phyloP scores from a whole-genome alignment of 805 yeast species.

The Kluyveromyces aestuarii region DNA sequence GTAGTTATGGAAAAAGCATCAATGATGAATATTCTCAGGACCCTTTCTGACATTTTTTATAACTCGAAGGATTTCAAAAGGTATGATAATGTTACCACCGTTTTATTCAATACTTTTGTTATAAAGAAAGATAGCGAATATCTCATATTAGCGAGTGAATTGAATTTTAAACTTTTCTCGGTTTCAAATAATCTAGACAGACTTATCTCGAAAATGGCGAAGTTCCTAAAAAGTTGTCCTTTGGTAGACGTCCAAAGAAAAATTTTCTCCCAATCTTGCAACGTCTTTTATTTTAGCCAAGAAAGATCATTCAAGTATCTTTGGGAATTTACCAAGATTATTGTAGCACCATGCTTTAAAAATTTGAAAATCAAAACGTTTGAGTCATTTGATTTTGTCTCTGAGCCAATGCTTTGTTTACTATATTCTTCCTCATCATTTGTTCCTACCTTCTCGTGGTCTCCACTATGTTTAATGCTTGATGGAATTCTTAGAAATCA shows the following conservation, averaged over 20 bases:
- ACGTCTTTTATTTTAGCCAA: conserved; percentile 10
- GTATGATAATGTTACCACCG: conserved; percentile 18
- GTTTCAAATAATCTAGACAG: not conserved
- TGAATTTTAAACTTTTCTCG: conserved; percentile 8
- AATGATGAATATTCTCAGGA: conserved; percentile 3
- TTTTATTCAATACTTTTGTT: conserved; percentile 21
- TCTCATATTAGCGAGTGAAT: conserved; percentile 8
- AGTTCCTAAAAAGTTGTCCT: conserved; percentile 13
- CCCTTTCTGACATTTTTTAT: conserved; percentile 13
- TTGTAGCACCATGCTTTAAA: conserved; percentile 8
- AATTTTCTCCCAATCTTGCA: conserved; percentile 15
- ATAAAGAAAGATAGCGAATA: conserved; percentile 8
- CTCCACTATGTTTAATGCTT: conserved; percentile 15
- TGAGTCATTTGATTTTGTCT: conserved; percentile 6
- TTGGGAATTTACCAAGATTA: conserved; percentile 10
- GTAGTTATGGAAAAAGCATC: not conserved
- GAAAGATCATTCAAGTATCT: conserved; percentile 6
- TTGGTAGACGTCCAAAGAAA: conserved; percentile 5
- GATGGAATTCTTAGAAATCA: conserved; percentile 5
- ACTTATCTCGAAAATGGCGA: conserved; percentile 12
- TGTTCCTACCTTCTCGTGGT: conserved; percentile 7
- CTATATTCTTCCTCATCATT: conserved; percentile 8
- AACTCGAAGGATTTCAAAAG: conserved; percentile 15
- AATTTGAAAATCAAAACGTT: conserved; percentile 7
- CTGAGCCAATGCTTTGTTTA: conserved; percentile 23